Evolutionary conservation across 2,329 filamentous ascomycete species (phyloP).

Genomic region (Exophiala phaeomuriformis): DNA sequence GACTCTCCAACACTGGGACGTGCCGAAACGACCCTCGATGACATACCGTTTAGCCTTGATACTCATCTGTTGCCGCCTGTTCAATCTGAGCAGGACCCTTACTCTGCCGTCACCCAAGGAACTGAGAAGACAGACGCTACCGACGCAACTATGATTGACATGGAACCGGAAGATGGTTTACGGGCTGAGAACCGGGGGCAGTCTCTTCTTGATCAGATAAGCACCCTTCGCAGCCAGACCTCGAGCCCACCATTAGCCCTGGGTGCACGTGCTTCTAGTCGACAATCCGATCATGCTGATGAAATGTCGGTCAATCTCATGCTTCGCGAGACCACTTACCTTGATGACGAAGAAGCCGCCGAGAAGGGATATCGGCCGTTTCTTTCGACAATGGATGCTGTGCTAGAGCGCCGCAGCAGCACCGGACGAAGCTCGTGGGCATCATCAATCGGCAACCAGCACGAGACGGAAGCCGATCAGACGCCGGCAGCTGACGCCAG

Average conservation of each 20-base stretch:
- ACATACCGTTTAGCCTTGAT: conserved; percentile 20
- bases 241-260: conserved; percentile 36
- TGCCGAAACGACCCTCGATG: conserved; percentile 29
- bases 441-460: conserved; percentile 22
- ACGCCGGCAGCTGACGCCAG: neutral
- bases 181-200: conserved; percentile 32
- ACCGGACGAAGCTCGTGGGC: conserved; percentile 24
- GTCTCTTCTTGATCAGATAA: conserved; percentile 44
- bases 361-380: conserved; percentile 34
- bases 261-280: conserved; percentile 27
- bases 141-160: conserved; percentile 56
- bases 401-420: conserved; percentile 18
- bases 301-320: conserved; percentile 52
- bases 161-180: conserved; percentile 60
- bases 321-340: conserved; percentile 42
- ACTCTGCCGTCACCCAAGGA: conserved; percentile 49
- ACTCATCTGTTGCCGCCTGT: conserved; percentile 15
- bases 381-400: conserved; percentile 8
- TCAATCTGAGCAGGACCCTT: conserved; percentile 15
- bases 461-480: conserved; percentile 6
- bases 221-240: conserved; percentile 43
- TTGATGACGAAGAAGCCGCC: conserved; percentile 34
- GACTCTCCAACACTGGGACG: conserved; percentile 42
- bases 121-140: conserved; percentile 57
- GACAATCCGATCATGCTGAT: conserved; percentile 44